Evolutionary conservation across 106 monocot genomes (phyloP).

Genomic region (Narthecium ossifragum): DNA sequence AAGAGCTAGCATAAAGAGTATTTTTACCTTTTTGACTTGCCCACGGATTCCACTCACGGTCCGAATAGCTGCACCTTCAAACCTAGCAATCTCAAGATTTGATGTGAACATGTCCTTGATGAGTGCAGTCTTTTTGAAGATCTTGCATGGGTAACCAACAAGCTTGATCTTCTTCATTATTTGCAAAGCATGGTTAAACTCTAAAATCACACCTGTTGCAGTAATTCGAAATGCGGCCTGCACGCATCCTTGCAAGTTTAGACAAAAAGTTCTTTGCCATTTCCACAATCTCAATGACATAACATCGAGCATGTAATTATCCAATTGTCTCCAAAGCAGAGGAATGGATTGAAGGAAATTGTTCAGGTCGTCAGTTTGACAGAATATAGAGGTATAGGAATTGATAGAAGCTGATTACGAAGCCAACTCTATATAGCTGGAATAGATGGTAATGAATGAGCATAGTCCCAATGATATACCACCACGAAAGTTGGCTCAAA

Average conservation of each 20-base stretch:
- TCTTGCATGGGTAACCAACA: conserved; percentile 82
- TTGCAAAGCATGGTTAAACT: conserved; percentile 80
- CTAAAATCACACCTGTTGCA: conserved; percentile 53
- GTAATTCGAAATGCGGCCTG: conserved; percentile 61
- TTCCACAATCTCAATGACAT: not conserved
- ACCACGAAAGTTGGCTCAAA: too few relatives aligned
- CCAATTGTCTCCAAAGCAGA: too few relatives aligned
- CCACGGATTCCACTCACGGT: conserved; percentile 91
- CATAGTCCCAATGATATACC: too few relatives aligned
- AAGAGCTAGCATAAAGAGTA: too few relatives aligned
- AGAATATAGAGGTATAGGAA: too few relatives aligned
- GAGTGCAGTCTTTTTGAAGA: conserved; percentile 91
- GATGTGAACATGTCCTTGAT: conserved; percentile 98
- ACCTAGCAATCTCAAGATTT: conserved; percentile 89
- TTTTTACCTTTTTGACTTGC: conserved; percentile 90
- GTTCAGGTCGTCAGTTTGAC: too few relatives aligned
- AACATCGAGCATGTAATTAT: too few relatives aligned
- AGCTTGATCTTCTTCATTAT: conserved; percentile 98
- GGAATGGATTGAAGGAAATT: too few relatives aligned
- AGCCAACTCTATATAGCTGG: too few relatives aligned
- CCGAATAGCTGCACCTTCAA: conserved; percentile 87
- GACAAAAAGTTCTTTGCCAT: not conserved
- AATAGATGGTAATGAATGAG: too few relatives aligned
- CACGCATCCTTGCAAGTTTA: conserved; percentile 6
- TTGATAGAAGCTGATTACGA: too few relatives aligned